Evolutionary conservation across 2,329 filamentous ascomycete species (phyloP).

Genomic region (Fusarium udum): DNA sequence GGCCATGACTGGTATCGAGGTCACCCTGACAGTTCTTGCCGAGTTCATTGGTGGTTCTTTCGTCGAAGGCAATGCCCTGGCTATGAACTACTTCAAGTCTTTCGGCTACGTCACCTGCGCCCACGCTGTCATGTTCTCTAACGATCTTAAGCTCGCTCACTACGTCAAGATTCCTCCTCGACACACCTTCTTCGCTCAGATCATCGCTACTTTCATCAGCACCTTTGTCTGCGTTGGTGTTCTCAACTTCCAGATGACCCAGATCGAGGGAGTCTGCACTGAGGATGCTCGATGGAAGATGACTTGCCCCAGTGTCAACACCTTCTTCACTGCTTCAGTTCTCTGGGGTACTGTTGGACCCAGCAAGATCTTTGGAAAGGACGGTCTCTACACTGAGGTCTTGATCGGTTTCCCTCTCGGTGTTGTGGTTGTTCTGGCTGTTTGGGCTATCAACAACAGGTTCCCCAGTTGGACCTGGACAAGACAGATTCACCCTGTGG

Average conservation of each 20-base stretch:
- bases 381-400: constrained; percentile 59
- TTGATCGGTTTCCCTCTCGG: constrained; percentile 63
- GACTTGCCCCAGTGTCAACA: constrained; percentile 63
- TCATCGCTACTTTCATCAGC: constrained; percentile 64
- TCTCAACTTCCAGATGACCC: constrained; percentile 59
- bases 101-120: constrained; percentile 61
- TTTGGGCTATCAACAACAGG: constrained; percentile 52
- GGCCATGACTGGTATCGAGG: constrained; percentile 62
- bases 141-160: constrained; percentile 60
- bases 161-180: constrained; percentile 71
- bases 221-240: constrained; percentile 62
- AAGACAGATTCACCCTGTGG: constrained; percentile 59
- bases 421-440: constrained; percentile 54
- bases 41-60: constrained; percentile 64
- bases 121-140: constrained; percentile 61
- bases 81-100: constrained; percentile 65
- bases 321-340: constrained; percentile 65
- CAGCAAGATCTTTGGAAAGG: constrained; percentile 58
- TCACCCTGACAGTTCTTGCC: constrained; percentile 62
- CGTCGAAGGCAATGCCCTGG: constrained; percentile 60
- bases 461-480: constrained; percentile 53
- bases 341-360: constrained; percentile 66
- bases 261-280: constrained; percentile 61
- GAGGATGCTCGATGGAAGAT: constrained; percentile 58
- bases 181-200: constrained; percentile 67